Base-by-base conservation (phyloP, 116 monocot species). In the Cymodocea nodosa region DNA sequence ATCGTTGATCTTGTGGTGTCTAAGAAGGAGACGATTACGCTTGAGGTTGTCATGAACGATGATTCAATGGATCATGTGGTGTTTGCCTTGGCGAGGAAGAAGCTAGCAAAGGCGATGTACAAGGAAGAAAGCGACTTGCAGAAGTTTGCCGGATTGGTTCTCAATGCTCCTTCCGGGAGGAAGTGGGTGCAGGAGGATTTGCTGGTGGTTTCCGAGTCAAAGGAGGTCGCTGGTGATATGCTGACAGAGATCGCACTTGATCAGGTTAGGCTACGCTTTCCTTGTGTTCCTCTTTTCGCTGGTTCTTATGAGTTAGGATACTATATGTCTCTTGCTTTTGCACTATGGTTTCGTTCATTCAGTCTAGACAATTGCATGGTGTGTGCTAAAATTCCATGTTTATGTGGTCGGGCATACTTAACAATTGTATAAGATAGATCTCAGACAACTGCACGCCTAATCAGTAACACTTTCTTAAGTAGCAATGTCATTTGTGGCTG, bases 101-200 rank as follows among this genome's bases (percentile, higher is more conserved):
- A 95, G 81, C 50, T 68, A 9, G 85, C 77, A 3, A 95, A 83
- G 77, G 53, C 68, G n/a, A 87, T 95, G 90, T 83, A 83, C 15
- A 90, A 90, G 72, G 95, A 95, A 40, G 71, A 59, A 24, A 70
- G 68, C 63, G 90, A 95, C 60, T 77, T 95, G 63, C 81, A 81
- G 57, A 81, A 64, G 71, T 95, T 79, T 70, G 90, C 82, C 0
- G 70, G 18, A 3, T 37, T 79, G 60, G 39, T 78, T 34, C 4
- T 60, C 9, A 55, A 74, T 1, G 35, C 80, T 12, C 87, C 90
- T 0, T 3, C 79, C 2, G 85, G 87, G 54, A 87, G 83, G 72
- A 95, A 74, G 75, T 95, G 95, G 95, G 83, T 95, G 11, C 70
- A 87, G 2, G 90, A 95, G 65, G 90, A 95, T n/a, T 68, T 95